A percentile compares a stretch with the other conserved stretches of the same genome.
phyloP scores from a whole-genome alignment of 495 filamentous ascomycete species.

The Tuber magnatum region DNA sequence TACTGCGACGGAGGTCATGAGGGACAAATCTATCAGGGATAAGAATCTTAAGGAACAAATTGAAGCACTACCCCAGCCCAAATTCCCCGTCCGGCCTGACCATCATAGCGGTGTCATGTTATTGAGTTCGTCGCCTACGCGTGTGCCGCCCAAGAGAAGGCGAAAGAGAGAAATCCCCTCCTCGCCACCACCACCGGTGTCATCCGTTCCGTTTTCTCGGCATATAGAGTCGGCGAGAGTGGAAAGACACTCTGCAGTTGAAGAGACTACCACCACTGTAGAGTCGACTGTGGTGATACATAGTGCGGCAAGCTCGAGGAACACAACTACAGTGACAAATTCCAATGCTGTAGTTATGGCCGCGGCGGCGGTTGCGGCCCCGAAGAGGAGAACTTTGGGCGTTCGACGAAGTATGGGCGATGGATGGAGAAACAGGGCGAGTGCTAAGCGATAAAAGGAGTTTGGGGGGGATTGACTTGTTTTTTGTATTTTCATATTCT shows the following conservation, averaged over 20 bases:
- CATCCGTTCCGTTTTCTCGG: background rate
- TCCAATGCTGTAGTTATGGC: slow-evolving; percentile 1
- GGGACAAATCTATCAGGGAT: slow-evolving; percentile 41
- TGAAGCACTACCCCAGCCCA: slow-evolving; percentile 32
- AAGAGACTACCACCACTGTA: background rate
- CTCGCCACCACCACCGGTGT: background rate
- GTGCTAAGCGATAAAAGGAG: slow-evolving; percentile 16
- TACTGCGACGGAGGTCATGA: slow-evolving; percentile 44
- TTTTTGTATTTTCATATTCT: slow-evolving; percentile 9
- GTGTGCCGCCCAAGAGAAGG: slow-evolving; percentile 10
- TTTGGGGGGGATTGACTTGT: background rate
- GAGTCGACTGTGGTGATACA: slow-evolving; percentile 6
- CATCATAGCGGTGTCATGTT: slow-evolving; percentile 32
- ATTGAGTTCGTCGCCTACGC: slow-evolving; percentile 32
- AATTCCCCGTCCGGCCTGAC: slow-evolving; percentile 28
- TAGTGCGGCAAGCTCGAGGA: slow-evolving; percentile 20
- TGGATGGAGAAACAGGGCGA: slow-evolving; percentile 41
- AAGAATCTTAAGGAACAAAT: slow-evolving; percentile 45
- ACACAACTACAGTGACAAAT: slow-evolving; percentile 19
- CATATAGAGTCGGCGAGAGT: slow-evolving; percentile 9
- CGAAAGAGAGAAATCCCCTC: slow-evolving; percentile 11
- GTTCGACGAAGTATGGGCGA: slow-evolving; percentile 43
- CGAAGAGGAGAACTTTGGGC: slow-evolving; percentile 40
- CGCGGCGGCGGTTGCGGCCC: background rate
- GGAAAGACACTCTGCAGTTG: background rate